Percentiles rank a stretch among this genome's conserved stretches.
Conservation (phyloP, 1,139 yeast genomes). For the Suhomyces chickasaworum region DNA sequence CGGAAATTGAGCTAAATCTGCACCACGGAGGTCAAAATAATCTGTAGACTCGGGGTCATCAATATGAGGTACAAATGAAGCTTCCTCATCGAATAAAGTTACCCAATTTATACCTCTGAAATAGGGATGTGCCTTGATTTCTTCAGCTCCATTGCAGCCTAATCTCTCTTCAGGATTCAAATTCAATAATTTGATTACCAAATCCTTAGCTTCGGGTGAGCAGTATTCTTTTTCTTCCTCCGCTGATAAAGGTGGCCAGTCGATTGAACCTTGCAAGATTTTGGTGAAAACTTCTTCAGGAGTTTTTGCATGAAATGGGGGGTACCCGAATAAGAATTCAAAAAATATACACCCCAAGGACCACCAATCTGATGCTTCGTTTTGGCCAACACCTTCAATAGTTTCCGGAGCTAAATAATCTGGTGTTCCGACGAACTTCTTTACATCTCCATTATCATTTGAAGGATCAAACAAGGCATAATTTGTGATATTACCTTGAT, state of each 20-base stretch:
- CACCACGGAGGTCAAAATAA: conserved; percentile 91
- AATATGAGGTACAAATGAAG: conserved; percentile 78
- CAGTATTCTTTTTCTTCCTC: conserved; percentile 57
- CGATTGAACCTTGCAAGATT: conserved; percentile 69
- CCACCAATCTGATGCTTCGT: conserved; percentile 97
- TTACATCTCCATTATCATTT: conserved; percentile 41
- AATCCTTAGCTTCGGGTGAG: conserved; percentile 70
- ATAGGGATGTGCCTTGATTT: conserved; percentile 76
- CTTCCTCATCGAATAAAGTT: conserved; percentile 67
- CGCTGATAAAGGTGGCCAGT: conserved; percentile 72
- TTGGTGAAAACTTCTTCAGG: conserved; percentile 84
- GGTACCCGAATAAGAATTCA: conserved; percentile 90
- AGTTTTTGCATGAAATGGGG: conserved; percentile 87
- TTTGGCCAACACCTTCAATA: conserved; percentile 81
- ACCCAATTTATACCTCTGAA: conserved; percentile 78
- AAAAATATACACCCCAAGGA: conserved; percentile 93
- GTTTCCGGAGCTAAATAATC: conserved; percentile 98
- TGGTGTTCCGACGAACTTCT: conserved; percentile 91
- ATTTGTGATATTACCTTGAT: conserved; percentile 32
- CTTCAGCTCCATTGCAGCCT: conserved; percentile 77
- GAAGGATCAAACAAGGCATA: conserved; percentile 75
- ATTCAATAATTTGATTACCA: conserved; percentile 62
- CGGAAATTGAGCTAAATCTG: conserved; percentile 64
- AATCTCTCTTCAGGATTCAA: conserved; percentile 67
- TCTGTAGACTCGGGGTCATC: conserved; percentile 89